A percentile compares a stretch with the other conserved stretches of the same genome.
phyloP scores from a whole-genome alignment of 441 rosid species.

The Syzygium malaccense region DNA sequence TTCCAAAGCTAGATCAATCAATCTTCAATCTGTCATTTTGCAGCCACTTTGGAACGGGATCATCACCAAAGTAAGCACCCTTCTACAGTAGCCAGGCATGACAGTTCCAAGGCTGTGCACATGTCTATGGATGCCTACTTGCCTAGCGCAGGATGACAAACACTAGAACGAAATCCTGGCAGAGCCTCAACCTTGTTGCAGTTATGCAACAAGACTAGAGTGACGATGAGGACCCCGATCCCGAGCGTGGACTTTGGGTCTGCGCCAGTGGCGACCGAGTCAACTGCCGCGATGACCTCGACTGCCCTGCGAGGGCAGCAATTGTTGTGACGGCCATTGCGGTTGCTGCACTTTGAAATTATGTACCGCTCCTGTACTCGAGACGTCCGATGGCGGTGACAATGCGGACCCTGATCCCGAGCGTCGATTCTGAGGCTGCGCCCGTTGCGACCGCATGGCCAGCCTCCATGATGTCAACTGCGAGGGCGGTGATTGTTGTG shows the following conservation, averaged over 20 bases:
- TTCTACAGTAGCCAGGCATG: not conserved
- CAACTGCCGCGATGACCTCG: accelerated
- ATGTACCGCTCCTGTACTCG: not conserved
- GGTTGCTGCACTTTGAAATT: not conserved
- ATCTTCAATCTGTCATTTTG: not conserved
- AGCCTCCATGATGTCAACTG: no score
- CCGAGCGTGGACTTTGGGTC: not conserved
- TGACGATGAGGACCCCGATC: no score
- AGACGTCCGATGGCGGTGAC: not conserved
- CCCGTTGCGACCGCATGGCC: not conserved
- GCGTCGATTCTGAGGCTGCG: not conserved
- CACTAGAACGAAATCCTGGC: not conserved
- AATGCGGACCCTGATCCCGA: not conserved
- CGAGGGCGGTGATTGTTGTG: no score
- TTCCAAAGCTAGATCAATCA: not conserved
- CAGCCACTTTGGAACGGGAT: not conserved
- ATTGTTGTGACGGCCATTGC: not conserved
- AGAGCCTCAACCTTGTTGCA: not conserved
- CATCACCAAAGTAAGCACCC: not conserved
- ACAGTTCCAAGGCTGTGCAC: not conserved
- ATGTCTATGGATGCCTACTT: not conserved
- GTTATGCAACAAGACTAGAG: no score
- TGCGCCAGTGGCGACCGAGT: not conserved
- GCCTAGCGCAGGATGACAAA: not conserved
- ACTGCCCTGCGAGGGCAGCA: not conserved